Conservation (phyloP, 1,284 basidiomycete species). For the Puccinia brachypodii region DNA sequence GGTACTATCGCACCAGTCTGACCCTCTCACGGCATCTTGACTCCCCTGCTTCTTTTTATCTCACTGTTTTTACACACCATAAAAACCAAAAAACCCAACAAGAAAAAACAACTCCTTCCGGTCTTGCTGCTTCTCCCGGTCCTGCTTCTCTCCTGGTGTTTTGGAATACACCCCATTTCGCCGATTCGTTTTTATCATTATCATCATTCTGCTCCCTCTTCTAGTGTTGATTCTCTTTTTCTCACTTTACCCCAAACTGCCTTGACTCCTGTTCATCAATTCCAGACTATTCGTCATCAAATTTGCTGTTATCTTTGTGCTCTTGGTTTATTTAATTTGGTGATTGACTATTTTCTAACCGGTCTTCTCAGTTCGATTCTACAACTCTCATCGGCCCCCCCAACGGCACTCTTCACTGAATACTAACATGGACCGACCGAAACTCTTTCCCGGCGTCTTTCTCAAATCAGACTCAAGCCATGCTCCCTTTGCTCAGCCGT, state of each 20-base stretch:
- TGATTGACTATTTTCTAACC: background rate
- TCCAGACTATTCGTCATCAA: background rate
- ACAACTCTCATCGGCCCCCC: too few species aligned
- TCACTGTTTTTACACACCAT: background rate
- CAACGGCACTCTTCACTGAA: background rate
- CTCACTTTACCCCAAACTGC: background rate
- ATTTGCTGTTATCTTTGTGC: background rate
- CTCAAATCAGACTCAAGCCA: constrained; percentile 8
- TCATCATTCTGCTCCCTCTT: background rate
- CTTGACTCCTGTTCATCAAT: background rate
- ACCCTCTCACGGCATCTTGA: background rate
- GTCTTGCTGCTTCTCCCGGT: too few species aligned
- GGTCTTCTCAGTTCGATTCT: background rate
- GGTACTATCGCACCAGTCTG: background rate
- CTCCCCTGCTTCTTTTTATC: too few species aligned
- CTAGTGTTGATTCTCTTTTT: background rate
- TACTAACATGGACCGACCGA: background rate
- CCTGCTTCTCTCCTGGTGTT: too few species aligned
- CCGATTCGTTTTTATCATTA: background rate
- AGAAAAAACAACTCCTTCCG: too few species aligned
- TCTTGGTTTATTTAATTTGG: background rate
- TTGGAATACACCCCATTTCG: too few species aligned
- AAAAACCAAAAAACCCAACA: background rate
- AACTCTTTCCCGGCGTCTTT: background rate
- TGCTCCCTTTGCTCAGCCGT: constrained; percentile 14